Evolutionary conservation across 257 asterid genomes (phyloP), one percentile per base, ranked within the genome.

Genomic region (Nicotiana undulata): DNA sequence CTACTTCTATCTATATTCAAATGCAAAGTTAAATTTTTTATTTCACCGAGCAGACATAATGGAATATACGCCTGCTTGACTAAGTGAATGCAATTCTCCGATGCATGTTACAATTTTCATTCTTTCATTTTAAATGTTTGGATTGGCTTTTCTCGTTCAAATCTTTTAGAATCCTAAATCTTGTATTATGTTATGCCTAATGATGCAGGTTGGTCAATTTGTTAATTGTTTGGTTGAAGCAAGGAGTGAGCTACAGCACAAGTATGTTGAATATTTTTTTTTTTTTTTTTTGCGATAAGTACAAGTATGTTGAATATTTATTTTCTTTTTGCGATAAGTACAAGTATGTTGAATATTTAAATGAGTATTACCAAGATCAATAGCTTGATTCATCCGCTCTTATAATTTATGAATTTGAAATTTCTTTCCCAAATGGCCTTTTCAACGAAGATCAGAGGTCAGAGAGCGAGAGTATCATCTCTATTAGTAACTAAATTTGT

Each of bases 141-240:
- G 61, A 49, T 15, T 49, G 79, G 63, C 17, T 74, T 74, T 74
- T 58, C 58, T 74, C 12, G 24, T 74, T 37, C 44, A 74, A 44
- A 15, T 26, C 28, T 72, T 74, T 49, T 60, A 74, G 44, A 24
- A 24, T 16, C 26, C 0, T 49, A 49, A 44, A 49, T 74, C 49
- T 9, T 40, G 49, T 40, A 9, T 40, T 9, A 9, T 24, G 16
- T 74, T 74, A 13, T 74, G 28, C 37, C 61, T 9, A 40, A 58
- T 52, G 75, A 82, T 91, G 89, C 91, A 92, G 98, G 89, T 91
- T 83, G 93, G 90, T 52, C 90, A 90, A 79, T 93, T 92, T 75
- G 91, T 86, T 61, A 89, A 89, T 84, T 91, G 92, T 89, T 86
- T 93, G 89, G 88, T 90, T 75, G 97, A 90, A 85, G 92, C 92